These are phyloP conservation scores for Sporothrix mexicana DNA, from an alignment of 2,329 filamentous ascomycete species.

Conservation along the genomic window DNA sequence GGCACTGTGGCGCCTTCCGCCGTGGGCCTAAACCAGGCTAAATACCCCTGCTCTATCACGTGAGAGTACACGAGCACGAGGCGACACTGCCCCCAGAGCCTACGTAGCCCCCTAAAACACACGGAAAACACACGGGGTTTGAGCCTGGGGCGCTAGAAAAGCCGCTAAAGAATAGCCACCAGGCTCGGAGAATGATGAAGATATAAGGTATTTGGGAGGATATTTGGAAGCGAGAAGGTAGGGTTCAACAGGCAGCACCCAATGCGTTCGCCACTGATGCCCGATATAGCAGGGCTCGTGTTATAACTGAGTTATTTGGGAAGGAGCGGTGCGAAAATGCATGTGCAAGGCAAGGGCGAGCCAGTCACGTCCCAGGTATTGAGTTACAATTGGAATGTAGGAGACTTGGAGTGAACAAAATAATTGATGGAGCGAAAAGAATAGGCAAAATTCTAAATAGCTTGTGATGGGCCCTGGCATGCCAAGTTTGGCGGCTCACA, in stretches of 20 bases:
- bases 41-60: conserved; percentile 16
- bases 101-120: conserved; percentile 23
- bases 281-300: neutral
- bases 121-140: conserved; percentile 11
- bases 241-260: conserved; percentile 13
- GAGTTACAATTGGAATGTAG: no score
- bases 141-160: neutral
- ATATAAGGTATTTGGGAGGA: no score
- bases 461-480: neutral
- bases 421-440: no score
- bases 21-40: conserved; percentile 12
- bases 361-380: no score
- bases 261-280: conserved; percentile 17
- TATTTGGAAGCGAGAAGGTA: neutral
- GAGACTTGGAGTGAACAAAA: no score
- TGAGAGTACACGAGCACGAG: neutral
- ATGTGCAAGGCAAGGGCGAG: no score
- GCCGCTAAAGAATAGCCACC: neutral
- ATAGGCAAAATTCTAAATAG: neutral
- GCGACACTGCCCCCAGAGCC: conserved; percentile 1
- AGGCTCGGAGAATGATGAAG: neutral
- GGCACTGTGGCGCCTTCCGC: conserved; percentile 2
- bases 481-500: conserved; percentile 13
- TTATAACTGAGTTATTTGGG: neutral
- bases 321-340: neutral